These are phyloP conservation scores for Salix purpurea DNA, from an alignment of 345 rosid species.

Conservation along the genomic window DNA sequence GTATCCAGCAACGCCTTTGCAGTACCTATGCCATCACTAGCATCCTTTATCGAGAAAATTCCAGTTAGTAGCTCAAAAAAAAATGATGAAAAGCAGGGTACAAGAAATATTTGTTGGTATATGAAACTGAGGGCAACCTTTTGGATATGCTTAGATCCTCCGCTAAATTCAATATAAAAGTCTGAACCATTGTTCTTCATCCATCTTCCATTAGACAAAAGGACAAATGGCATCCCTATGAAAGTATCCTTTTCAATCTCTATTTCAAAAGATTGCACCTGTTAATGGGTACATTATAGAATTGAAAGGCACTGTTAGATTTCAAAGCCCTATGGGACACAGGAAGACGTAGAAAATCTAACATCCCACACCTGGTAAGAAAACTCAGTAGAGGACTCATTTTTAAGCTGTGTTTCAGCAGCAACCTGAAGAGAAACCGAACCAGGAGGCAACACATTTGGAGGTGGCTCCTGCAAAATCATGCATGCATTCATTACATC, in stretches of 20 bases:
- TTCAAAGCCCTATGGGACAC: constrained; percentile 9
- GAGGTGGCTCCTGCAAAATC: constrained; percentile 76
- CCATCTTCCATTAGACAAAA: constrained; percentile 70
- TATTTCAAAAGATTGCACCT: constrained; percentile 74
- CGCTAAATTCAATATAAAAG: constrained; percentile 66
- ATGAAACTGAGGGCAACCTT: constrained; percentile 51
- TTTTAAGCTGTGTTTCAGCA: constrained; percentile 55
- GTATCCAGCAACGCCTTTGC: constrained; percentile 67
- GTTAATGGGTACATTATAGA: constrained; percentile 17
- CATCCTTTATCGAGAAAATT: constrained; percentile 45
- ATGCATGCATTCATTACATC: constrained; percentile 19
- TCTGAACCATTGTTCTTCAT: constrained; percentile 68
- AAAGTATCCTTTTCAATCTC: constrained; percentile 68
- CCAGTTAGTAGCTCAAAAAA: constrained; percentile 5
- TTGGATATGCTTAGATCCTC: constrained; percentile 46
- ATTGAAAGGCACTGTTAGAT: background rate
- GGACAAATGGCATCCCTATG: constrained; percentile 92
- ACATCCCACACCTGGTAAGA: constrained; percentile 57
- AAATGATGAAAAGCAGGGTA: constrained; percentile 14
- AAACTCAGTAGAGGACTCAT: constrained; percentile 38
- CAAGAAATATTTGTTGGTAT: constrained; percentile 1
- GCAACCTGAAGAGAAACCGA: constrained; percentile 57
- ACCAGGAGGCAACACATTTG: constrained; percentile 58
- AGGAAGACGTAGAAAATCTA: constrained; percentile 8
- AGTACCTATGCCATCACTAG: constrained; percentile 79